Evolutionary conservation across 108 stramenopile genomes (phyloP).

Genomic region (Pinguiococcus pyrenoidosus): DNA sequence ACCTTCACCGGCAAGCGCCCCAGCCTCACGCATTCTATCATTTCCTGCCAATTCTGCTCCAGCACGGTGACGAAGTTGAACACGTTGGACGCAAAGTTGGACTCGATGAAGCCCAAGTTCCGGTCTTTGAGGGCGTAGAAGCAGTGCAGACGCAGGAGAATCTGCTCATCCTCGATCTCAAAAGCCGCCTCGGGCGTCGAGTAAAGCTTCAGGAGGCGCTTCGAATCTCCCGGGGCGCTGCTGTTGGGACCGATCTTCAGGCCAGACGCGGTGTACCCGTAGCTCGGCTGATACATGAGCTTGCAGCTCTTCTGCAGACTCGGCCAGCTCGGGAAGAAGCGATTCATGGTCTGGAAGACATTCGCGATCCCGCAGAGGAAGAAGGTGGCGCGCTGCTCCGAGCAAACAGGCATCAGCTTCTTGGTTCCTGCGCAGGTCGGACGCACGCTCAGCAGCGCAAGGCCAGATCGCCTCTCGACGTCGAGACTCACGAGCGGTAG

Average conservation of each 20-base stretch:
- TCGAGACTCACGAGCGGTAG: too few species aligned
- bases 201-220: not conserved
- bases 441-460: too few species aligned
- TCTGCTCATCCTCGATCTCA: not conserved
- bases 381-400: not conserved
- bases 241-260: conserved; percentile 2
- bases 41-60: not conserved
- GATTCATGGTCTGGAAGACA: conserved; percentile 1
- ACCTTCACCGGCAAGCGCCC: conserved; percentile 1
- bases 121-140: conserved; percentile 2
- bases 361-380: not conserved
- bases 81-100: conserved; percentile 5
- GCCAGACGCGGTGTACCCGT: not conserved
- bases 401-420: conserved; percentile 2
- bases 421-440: too few species aligned
- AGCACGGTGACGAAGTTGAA: not conserved
- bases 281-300: not conserved
- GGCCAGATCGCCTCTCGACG: too few species aligned
- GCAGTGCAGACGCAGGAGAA: not conserved
- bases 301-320: conserved; percentile 4
- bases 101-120: conserved; percentile 8
- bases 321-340: not conserved
- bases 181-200: conserved; percentile 2
- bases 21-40: not conserved
- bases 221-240: not conserved